A percentile compares a stretch with the other conserved stretches of the same genome.
These are phyloP conservation scores for Aurinia saxatilis DNA, from an alignment of 345 rosid species.

Conservation along the genomic window DNA sequence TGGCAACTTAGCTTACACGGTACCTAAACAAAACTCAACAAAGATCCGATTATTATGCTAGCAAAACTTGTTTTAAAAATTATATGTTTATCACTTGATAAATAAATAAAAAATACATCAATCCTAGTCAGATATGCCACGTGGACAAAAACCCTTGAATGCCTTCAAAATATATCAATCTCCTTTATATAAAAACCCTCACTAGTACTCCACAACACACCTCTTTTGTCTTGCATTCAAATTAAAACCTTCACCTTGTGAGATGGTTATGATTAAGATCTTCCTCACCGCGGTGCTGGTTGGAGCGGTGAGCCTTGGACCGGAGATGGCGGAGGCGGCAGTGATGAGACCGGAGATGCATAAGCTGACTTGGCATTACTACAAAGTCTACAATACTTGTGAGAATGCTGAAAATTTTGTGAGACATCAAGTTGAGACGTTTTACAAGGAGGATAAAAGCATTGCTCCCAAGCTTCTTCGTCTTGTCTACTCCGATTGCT, in stretches of 20 bases:
- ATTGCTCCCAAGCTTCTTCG: conserved; percentile 62
- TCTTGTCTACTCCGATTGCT: conserved; percentile 67
- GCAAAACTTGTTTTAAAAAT: neutral
- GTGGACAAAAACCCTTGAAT: neutral
- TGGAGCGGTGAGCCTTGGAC: conserved; percentile 30
- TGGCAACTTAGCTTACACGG: conserved; percentile 26
- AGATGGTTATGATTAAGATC: conserved; percentile 8
- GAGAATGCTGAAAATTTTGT: conserved; percentile 44
- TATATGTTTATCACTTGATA: neutral
- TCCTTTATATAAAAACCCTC: conserved; percentile 6
- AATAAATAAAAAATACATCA: neutral
- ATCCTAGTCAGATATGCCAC: conserved; percentile 10
- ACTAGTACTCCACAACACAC: conserved; percentile 7
- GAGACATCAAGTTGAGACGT: conserved; percentile 35
- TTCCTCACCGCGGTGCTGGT: conserved; percentile 6
- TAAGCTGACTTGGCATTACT: conserved; percentile 54
- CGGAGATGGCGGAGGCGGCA: conserved; percentile 32
- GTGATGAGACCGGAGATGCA: conserved; percentile 28
- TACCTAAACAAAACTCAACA: conserved; percentile 21
- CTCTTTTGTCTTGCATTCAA: neutral
- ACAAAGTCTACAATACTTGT: conserved; percentile 40
- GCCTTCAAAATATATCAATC: conserved; percentile 1
- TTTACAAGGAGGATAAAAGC: conserved; percentile 36
- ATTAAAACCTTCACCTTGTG: neutral
- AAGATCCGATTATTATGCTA: conserved; percentile 29